Conservation (phyloP, 768 basidiomycete genomes). For the Pisolithus tinctorius region DNA sequence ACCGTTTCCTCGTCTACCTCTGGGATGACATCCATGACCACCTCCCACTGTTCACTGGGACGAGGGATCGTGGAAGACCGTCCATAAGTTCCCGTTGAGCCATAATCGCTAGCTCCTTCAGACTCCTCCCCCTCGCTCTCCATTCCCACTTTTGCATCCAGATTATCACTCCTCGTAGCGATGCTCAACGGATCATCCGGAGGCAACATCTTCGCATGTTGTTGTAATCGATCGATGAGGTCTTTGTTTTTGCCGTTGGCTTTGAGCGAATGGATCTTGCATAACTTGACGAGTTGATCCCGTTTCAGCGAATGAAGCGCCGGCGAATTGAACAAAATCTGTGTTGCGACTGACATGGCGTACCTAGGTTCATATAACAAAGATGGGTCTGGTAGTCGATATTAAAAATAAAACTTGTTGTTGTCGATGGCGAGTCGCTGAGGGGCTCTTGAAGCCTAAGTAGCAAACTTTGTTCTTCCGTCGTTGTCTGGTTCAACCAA, state of each 20-base stretch:
- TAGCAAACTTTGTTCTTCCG: background rate
- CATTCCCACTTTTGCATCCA: conserved; percentile 23
- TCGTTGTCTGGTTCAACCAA: conserved; percentile 13
- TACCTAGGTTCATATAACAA: background rate
- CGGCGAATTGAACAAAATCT: conserved; percentile 80
- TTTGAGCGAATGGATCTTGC: conserved; percentile 77
- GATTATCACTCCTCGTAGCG: conserved; percentile 44
- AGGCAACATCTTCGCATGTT: conserved; percentile 60
- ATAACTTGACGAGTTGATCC: conserved; percentile 77
- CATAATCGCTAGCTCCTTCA: conserved; percentile 18
- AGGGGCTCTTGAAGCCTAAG: background rate
- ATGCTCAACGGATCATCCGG: conserved; percentile 49
- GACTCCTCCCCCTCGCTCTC: conserved; percentile 28
- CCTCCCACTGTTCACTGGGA: conserved; percentile 78
- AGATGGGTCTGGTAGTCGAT: background rate
- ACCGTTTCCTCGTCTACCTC: conserved; percentile 51
- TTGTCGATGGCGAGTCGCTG: background rate
- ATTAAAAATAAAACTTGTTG: conserved; percentile 2
- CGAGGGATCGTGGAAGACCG: conserved; percentile 32
- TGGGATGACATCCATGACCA: conserved; percentile 78
- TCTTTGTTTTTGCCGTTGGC: conserved; percentile 76
- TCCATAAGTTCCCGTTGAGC: conserved; percentile 7
- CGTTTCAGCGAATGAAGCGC: conserved; percentile 80
- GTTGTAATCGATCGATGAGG: conserved; percentile 60
- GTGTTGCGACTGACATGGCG: conserved; percentile 61